A percentile compares a stretch with the other conserved stretches of the same genome.
These are phyloP conservation scores for Petunia secreta DNA, from an alignment of 257 asterid genomes.

Conservation along the genomic window DNA sequence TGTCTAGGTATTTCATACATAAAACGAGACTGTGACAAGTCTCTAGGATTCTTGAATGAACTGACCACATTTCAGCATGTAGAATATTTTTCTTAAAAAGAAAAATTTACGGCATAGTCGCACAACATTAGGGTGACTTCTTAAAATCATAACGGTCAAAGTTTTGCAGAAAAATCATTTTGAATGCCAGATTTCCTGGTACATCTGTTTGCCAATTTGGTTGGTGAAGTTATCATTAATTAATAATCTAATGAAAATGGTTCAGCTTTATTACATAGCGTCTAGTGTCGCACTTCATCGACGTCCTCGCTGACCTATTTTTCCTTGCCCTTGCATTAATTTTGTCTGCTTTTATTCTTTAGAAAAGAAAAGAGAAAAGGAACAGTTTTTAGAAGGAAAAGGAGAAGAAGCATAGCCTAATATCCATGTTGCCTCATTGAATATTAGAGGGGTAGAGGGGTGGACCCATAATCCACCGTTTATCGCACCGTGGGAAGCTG, in stretches of 20 bases:
- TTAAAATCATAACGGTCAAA: too few relatives aligned
- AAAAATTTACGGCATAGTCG: neutral
- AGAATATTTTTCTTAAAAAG: too few relatives aligned
- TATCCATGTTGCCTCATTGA: slow-evolving; percentile 16
- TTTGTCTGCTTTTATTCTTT: neutral
- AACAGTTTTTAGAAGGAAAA: slow-evolving; percentile 17
- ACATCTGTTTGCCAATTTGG: neutral
- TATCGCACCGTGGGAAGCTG: too few relatives aligned
- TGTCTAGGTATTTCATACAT: too few relatives aligned
- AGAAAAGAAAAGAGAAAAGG: slow-evolving; percentile 18
- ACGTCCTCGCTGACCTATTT: neutral
- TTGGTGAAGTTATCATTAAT: neutral
- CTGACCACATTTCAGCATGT: too few relatives aligned
- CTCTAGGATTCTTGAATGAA: too few relatives aligned
- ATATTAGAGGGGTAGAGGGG: neutral
- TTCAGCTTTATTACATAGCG: neutral
- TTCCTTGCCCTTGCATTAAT: neutral
- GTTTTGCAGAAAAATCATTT: neutral
- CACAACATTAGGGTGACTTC: neutral
- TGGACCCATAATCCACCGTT: too few relatives aligned
- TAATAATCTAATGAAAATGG: neutral
- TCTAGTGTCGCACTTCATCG: slow-evolving; percentile 7
- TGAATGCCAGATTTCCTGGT: neutral
- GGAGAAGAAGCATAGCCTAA: neutral
- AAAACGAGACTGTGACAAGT: too few relatives aligned